Percentiles rank a stretch among this genome's conserved stretches.
Conservation (phyloP, 768 basidiomycete species). For the Brasilioporus rufonigricans region DNA sequence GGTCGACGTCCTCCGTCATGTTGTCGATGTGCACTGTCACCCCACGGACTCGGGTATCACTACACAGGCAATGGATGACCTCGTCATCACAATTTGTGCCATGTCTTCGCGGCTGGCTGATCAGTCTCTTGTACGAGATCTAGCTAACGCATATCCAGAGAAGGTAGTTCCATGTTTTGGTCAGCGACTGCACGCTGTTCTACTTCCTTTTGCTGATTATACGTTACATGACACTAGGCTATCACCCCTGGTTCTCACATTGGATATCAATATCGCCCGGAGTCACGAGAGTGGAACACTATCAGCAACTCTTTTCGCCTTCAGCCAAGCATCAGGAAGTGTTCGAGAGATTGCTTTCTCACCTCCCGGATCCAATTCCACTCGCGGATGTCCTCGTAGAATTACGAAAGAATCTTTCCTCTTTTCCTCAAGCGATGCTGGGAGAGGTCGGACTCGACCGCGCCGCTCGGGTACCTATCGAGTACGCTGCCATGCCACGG, state of each 20-base stretch:
- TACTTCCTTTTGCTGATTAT: constrained; percentile 10
- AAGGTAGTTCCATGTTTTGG: constrained; percentile 89
- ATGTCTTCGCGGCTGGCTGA: constrained; percentile 72
- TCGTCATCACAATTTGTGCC: constrained; percentile 73
- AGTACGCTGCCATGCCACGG: constrained; percentile 47
- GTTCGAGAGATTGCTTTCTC: constrained; percentile 57
- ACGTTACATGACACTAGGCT: constrained; percentile 47
- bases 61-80: constrained; percentile 47
- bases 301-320: constrained; percentile 63
- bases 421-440: constrained; percentile 72
- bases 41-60: constrained; percentile 73
- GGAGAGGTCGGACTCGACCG: constrained; percentile 95
- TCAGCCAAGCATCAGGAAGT: constrained; percentile 32
- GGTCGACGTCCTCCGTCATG: constrained; percentile 53
- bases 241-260: constrained; percentile 94
- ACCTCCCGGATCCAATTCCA: constrained; percentile 70
- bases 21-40: constrained; percentile 91
- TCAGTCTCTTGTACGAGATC: constrained; percentile 65
- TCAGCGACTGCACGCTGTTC: constrained; percentile 37
- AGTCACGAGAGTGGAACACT: constrained; percentile 69
- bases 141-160: constrained; percentile 59
- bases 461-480: constrained; percentile 66
- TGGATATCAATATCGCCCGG: constrained; percentile 52
- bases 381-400: constrained; percentile 58
- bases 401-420: constrained; percentile 57